phyloP scores from a whole-genome alignment of 371 early-diverging fungal species.

The Rhizopus stolonifer region DNA sequence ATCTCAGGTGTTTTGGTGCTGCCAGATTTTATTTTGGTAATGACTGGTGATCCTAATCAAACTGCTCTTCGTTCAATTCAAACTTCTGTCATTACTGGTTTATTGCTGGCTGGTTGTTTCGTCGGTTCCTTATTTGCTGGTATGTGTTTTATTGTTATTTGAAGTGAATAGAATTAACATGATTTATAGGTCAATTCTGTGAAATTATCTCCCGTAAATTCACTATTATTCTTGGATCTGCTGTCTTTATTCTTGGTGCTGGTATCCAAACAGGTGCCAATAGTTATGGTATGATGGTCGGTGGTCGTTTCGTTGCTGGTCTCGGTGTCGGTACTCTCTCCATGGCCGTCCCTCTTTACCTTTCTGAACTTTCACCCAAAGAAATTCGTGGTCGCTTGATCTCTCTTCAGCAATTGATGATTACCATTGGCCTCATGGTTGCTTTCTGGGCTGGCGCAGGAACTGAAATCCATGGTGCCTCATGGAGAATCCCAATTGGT shows the following conservation, averaged over 20 bases:
- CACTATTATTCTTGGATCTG: conserved; percentile 35
- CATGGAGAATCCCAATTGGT: conserved; percentile 54
- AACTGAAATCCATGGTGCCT: conserved; percentile 23
- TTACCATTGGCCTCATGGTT: conserved; percentile 51
- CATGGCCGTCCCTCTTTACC: conserved; percentile 55
- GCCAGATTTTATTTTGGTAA: conserved; percentile 38
- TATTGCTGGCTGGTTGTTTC: conserved; percentile 52
- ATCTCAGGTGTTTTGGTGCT: conserved; percentile 53
- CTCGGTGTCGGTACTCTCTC: conserved; percentile 80
- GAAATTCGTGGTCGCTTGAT: conserved; percentile 54
- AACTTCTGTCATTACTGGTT: conserved; percentile 46
- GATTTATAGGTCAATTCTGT: conserved; percentile 28
- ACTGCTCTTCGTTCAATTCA: conserved; percentile 31
- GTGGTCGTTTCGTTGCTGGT: conserved; percentile 75
- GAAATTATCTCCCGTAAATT: conserved; percentile 44
- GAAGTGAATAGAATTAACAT: too few relatives aligned
- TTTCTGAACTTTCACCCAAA: conserved; percentile 61
- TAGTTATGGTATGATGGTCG: conserved; percentile 54
- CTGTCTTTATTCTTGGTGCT: conserved; percentile 42
- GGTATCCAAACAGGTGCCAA: conserved; percentile 56
- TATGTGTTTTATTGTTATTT: too few relatives aligned
- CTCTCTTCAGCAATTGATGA: conserved; percentile 47
- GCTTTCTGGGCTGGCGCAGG: conserved; percentile 51
- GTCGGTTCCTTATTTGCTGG: conserved; percentile 49
- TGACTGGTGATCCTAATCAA: conserved; percentile 29